These are phyloP conservation scores for Fusarium sp. DNA, from an alignment of 2,329 filamentous ascomycete genomes.

Conservation along the genomic window DNA sequence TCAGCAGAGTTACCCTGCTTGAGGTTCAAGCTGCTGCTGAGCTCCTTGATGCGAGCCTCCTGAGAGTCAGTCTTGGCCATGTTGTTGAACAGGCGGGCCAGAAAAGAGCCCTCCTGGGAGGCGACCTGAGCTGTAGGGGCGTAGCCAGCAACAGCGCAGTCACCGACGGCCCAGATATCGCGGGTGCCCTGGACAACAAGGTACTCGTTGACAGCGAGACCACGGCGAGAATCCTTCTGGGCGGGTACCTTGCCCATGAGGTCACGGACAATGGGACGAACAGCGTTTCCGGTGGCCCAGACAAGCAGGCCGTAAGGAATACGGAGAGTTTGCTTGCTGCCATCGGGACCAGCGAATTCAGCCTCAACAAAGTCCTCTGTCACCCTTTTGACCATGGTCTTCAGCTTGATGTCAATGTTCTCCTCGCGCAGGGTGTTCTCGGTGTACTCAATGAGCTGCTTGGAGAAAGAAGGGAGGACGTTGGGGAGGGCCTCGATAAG, in stretches of 20 bases:
- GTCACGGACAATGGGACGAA: constrained; percentile 89
- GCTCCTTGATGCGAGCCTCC: constrained; percentile 76
- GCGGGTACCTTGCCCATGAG: constrained; percentile 92
- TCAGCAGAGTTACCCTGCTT: constrained; percentile 73
- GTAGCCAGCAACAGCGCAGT: constrained; percentile 97
- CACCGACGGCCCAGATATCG: constrained; percentile 97
- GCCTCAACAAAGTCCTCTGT: constrained; percentile 94
- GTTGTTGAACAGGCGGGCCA: constrained; percentile 96
- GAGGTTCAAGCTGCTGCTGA: constrained; percentile 71
- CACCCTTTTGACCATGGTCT: constrained; percentile 99
- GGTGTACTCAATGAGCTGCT: constrained; percentile 99
- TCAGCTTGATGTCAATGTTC: constrained; percentile 95
- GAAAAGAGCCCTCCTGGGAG: constrained; percentile 92
- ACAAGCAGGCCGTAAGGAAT: constrained; percentile 97
- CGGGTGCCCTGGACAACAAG: constrained; percentile 96
- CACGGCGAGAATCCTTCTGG: constrained; percentile 93
- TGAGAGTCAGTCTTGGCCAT: constrained; percentile 94
- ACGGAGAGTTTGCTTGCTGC: constrained; percentile 80
- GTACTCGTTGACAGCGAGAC: constrained; percentile 97
- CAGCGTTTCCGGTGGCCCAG: constrained; percentile 96
- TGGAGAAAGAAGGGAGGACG: constrained; percentile 97
- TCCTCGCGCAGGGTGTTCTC: constrained; percentile 99
- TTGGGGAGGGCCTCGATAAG: constrained; percentile 97
- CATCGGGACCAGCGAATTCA: constrained; percentile 81
- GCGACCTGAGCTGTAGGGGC: constrained; percentile 97